Base-by-base conservation (phyloP, 768 basidiomycete genomes). In the Gloeopeniophorella convolvens region DNA sequence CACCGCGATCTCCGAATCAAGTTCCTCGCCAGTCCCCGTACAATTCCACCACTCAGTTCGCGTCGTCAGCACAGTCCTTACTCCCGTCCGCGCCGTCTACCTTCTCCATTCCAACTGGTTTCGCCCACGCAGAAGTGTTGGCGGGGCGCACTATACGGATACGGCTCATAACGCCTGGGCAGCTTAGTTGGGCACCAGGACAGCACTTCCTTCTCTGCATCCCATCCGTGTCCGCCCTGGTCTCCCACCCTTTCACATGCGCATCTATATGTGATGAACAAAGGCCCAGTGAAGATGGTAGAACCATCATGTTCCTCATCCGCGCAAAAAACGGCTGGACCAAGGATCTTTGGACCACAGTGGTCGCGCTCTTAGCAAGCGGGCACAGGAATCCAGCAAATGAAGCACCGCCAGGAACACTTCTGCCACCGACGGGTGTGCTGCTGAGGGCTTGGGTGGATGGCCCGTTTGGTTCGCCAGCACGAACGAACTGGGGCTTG, bases 241-340 rank as follows among this genome's bases (percentile, higher is more conserved):
- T 77, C 21, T 73, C 77, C 3, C 87, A 89, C 59, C 87, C 87
- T 2, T 89, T 88, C 65, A 88, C 88, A 0, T 77, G 77, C 52
- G 79, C 77, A 20, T 78, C 79, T 28, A 68, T 81, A 24, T 80
- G 75, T 56, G 79, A 83, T 48, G 67, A 69, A 44, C 66, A 71
- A 56, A 67, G 67, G 3, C 62, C 61, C 5, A 64, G 66, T n/a
- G 70, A 73, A 41, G 69, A 70, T 34, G 79, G 79, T 16, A 70
- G 74, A 33, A 74, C 75, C 40, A 71, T 89, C 53, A 68, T 84
- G 0, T 74, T 89, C 43, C 72, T 88, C 51, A 72, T 89, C 44
- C 82, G 85, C 45, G 77, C 82, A 1, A 78, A 82, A 63, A 71
- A 72, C 11, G 87, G 88, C 0, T 82, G 85, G 71, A 89, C 86